phyloP scores from a whole-genome alignment of 2,329 filamentous ascomycete genomes.

The Pezicula rhizophila region DNA sequence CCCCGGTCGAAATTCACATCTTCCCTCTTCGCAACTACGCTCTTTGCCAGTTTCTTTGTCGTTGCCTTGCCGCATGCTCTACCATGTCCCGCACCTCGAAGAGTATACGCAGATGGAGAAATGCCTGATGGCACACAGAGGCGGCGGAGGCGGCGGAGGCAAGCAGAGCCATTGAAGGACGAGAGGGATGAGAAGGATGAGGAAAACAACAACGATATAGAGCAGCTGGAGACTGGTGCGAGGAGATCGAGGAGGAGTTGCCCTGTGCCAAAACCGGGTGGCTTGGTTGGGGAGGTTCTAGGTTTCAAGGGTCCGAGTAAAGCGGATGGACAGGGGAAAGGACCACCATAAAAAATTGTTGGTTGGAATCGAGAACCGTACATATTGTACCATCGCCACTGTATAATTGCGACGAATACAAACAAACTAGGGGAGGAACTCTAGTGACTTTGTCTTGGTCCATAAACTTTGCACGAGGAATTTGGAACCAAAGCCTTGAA shows the following conservation, averaged over 20 bases:
- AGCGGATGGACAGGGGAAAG: slow-evolving; percentile 15
- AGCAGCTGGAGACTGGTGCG: slow-evolving; percentile 36
- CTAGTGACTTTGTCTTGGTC: too few species aligned
- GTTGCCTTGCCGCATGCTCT: slow-evolving; percentile 85
- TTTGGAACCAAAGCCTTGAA: too few species aligned
- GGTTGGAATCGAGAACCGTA: too few species aligned
- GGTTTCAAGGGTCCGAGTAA: slow-evolving; percentile 21
- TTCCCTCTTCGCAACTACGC: slow-evolving; percentile 89
- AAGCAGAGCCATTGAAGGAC: slow-evolving; percentile 25
- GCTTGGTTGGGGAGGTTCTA: slow-evolving; percentile 63
- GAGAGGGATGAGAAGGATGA: slow-evolving; percentile 22
- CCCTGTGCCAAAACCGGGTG: slow-evolving; percentile 84
- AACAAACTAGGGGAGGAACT: too few species aligned
- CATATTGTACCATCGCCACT: too few species aligned
- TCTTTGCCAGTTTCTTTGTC: slow-evolving; percentile 84
- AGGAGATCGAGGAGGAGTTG: slow-evolving; percentile 62
- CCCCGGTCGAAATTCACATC: slow-evolving; percentile 90
- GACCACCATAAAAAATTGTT: slow-evolving; percentile 17
- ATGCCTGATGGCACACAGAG: slow-evolving; percentile 28
- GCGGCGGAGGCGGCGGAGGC: slow-evolving; percentile 38
- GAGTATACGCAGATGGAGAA: slow-evolving; percentile 63
- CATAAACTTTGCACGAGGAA: too few species aligned
- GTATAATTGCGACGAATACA: too few species aligned
- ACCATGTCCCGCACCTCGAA: slow-evolving; percentile 79
- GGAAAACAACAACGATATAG: slow-evolving; percentile 7